These are phyloP conservation scores for Podaxis mareebaensis DNA, from an alignment of 768 basidiomycete species.

Conservation along the genomic window DNA sequence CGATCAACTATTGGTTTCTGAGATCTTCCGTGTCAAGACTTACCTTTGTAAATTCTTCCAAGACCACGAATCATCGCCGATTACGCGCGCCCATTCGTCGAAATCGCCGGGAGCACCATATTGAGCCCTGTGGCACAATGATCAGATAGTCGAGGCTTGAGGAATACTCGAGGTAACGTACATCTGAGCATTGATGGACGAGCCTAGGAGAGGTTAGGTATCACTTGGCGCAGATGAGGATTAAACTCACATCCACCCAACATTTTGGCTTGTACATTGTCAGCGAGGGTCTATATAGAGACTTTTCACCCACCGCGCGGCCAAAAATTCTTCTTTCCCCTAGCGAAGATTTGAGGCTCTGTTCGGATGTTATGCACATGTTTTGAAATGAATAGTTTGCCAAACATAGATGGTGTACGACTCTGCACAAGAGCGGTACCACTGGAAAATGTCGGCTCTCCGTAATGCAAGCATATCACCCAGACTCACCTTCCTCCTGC, in stretches of 20 bases:
- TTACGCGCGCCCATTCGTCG: constrained; percentile 60
- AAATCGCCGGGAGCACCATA: constrained; percentile 69
- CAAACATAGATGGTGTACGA: constrained; percentile 34
- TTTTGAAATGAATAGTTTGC: constrained; percentile 26
- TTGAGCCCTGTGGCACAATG: constrained; percentile 45
- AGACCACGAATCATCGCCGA: constrained; percentile 58
- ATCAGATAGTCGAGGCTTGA: neutral
- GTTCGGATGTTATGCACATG: constrained; percentile 59
- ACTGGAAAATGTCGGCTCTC: constrained; percentile 38
- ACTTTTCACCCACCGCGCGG: constrained; percentile 37
- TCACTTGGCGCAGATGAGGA: neutral
- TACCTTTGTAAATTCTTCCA: constrained; percentile 55
- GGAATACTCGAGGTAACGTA: constrained; percentile 15
- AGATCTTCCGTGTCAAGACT: constrained; percentile 24
- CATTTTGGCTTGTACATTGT: constrained; percentile 44
- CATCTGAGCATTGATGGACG: constrained; percentile 65
- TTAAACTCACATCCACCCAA: constrained; percentile 67
- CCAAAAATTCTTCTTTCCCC: constrained; percentile 53
- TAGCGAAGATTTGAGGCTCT: constrained; percentile 52
- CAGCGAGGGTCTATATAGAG: too few species aligned
- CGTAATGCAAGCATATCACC: neutral
- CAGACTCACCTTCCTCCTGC: constrained; percentile 55
- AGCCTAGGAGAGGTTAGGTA: constrained; percentile 36
- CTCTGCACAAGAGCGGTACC: constrained; percentile 41
- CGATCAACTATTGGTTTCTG: neutral